These are phyloP conservation scores for Epichloe uncinata DNA, from an alignment of 2,329 filamentous ascomycete genomes.

Conservation along the genomic window DNA sequence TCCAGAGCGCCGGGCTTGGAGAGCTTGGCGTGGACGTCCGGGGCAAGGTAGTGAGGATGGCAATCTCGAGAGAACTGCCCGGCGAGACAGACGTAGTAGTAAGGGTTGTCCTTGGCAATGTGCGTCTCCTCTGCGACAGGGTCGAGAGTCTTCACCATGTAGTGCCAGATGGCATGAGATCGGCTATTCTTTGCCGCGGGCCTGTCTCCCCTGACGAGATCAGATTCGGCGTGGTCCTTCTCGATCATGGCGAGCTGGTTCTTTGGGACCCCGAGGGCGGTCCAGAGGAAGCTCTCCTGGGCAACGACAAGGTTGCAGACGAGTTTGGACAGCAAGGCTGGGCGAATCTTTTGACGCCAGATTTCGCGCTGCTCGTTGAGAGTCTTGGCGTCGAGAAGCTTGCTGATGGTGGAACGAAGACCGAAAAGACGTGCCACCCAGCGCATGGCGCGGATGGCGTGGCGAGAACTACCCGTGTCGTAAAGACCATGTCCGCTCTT, in stretches of 20 bases:
- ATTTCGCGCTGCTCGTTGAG: constrained; percentile 82
- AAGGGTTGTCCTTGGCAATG: constrained; percentile 78
- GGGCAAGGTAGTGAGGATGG: constrained; percentile 71
- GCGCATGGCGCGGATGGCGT: constrained; percentile 71
- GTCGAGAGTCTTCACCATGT: constrained; percentile 88
- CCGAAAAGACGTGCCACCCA: constrained; percentile 73
- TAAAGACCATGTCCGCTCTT: constrained; percentile 57
- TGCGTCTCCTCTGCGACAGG: constrained; percentile 75
- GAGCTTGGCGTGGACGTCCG: constrained; percentile 61
- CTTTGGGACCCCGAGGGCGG: constrained; percentile 79
- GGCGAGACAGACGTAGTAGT: constrained; percentile 78
- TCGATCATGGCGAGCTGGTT: constrained; percentile 89
- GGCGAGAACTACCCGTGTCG: constrained; percentile 79
- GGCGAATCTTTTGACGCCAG: constrained; percentile 66
- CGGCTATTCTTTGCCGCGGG: constrained; percentile 41
- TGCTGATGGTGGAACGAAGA: constrained; percentile 52
- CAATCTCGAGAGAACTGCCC: constrained; percentile 64
- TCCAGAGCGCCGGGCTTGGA: constrained; percentile 61
- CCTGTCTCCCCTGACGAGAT: constrained; percentile 40
- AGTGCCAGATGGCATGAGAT: constrained; percentile 80
- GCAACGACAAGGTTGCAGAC: constrained; percentile 77
- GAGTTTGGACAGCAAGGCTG: constrained; percentile 63
- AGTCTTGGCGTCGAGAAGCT: constrained; percentile 61
- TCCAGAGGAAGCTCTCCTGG: constrained; percentile 86
- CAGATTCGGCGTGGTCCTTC: constrained; percentile 56